phyloP scores from a whole-genome alignment of 169 alveolate species.

The Eimeria sp. region DNA sequence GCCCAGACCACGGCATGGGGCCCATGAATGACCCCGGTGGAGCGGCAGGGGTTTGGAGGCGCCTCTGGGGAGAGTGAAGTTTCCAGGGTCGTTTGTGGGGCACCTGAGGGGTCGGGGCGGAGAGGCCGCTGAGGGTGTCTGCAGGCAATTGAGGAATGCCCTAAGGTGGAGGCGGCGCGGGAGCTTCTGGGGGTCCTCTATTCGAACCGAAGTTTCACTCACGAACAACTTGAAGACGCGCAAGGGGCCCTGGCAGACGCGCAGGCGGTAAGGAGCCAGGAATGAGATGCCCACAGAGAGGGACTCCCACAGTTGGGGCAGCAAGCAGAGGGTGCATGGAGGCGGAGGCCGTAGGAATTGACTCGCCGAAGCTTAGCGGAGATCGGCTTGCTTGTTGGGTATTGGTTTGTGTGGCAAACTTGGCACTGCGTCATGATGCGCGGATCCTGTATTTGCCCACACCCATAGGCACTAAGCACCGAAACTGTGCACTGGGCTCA shows the following conservation, averaged over 20 bases:
- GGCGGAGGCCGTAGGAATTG: background rate
- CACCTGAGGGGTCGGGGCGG: background rate
- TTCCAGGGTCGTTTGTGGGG: background rate
- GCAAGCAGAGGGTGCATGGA: background rate
- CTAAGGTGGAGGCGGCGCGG: constrained; percentile 43
- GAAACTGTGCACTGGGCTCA: background rate
- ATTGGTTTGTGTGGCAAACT: background rate
- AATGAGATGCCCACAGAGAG: background rate
- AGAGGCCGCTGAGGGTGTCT: background rate
- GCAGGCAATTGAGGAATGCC: constrained; percentile 71
- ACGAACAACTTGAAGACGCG: constrained; percentile 25
- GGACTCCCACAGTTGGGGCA: background rate
- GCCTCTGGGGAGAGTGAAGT: background rate
- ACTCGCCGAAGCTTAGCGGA: background rate
- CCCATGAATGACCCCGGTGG: background rate
- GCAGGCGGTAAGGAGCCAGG: constrained; percentile 4
- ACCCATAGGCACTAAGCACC: background rate
- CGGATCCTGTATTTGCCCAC: background rate
- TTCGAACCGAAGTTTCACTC: constrained; percentile 48
- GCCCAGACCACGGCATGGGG: background rate
- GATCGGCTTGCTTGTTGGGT: background rate
- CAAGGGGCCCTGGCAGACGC: constrained; percentile 32
- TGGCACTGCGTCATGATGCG: background rate
- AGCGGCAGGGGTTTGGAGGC: background rate
- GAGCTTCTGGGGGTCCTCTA: constrained; percentile 53